Conservation (phyloP, 2,329 filamentous ascomycete genomes). For the Sclerotinia trifoliorum region DNA sequence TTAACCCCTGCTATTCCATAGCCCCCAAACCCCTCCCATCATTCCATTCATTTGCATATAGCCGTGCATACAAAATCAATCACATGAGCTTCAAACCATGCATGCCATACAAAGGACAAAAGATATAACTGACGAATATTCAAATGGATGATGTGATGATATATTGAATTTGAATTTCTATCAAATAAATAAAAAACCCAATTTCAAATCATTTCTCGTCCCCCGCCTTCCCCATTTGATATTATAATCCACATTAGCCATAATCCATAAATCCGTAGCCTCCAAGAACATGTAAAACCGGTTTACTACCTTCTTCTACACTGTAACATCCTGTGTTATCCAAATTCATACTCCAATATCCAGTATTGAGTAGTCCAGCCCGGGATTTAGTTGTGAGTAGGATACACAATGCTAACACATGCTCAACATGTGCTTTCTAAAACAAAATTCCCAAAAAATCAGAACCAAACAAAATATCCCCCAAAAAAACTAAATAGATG, state of each 20-base stretch:
- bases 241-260: slow-evolving; percentile 11
- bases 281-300: slow-evolving; percentile 1
- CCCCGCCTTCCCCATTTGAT: neutral
- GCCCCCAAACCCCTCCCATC: neutral
- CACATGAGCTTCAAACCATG: slow-evolving; percentile 15
- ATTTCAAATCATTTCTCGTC: neutral
- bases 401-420: slow-evolving; percentile 3
- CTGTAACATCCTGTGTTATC: neutral
- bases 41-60: neutral
- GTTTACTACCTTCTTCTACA: neutral
- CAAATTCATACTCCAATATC: slow-evolving; percentile 15
- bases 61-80: neutral
- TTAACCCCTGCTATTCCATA: neutral
- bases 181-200: neutral
- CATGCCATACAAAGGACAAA: neutral
- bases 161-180: neutral
- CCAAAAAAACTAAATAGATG: slow-evolving; percentile 11
- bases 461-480: neutral
- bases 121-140: neutral
- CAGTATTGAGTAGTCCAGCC: slow-evolving; percentile 11
- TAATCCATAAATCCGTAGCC: neutral
- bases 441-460: neutral
- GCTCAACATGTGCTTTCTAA: slow-evolving; percentile 7
- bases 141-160: neutral
- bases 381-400: neutral